phyloP scores from a whole-genome alignment of 768 basidiomycete species.

The Chlorophyllum brunneum region DNA sequence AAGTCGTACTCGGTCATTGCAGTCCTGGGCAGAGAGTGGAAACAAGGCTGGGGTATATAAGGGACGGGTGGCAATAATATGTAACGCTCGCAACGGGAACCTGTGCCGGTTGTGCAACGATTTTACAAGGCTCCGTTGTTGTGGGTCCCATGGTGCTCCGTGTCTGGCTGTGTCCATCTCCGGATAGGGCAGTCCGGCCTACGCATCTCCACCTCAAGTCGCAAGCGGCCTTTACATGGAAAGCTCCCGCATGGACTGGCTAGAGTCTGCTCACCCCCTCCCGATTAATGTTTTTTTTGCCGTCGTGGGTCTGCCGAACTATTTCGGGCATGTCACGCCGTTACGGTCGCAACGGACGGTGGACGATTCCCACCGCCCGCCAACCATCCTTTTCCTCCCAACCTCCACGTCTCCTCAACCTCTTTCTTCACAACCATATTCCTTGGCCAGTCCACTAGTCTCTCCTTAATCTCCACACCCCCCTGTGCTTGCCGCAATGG shows the following conservation, averaged over 20 bases:
- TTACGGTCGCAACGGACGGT: background rate
- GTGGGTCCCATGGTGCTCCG: constrained; percentile 3
- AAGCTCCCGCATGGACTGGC: background rate
- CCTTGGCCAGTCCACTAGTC: constrained; percentile 7
- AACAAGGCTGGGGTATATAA: constrained; percentile 1
- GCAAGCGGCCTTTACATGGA: background rate
- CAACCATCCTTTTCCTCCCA: background rate
- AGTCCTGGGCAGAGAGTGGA: background rate
- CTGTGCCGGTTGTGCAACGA: background rate
- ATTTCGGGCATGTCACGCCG: background rate
- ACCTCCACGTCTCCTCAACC: background rate
- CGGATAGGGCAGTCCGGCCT: background rate
- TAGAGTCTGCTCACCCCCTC: no score
- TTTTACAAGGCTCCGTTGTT: background rate
- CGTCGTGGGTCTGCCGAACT: background rate
- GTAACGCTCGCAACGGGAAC: background rate
- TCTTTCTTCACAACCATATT: background rate
- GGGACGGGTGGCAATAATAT: background rate
- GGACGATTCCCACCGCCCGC: background rate
- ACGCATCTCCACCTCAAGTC: background rate
- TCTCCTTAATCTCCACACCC: background rate
- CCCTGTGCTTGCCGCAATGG: constrained; percentile 6
- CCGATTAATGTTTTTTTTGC: no score
- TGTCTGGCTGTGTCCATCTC: background rate
- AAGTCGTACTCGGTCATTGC: constrained; percentile 61